Evolutionary conservation across 2,329 filamentous ascomycete species (phyloP).

Genomic region (Fusarium metavorans): DNA sequence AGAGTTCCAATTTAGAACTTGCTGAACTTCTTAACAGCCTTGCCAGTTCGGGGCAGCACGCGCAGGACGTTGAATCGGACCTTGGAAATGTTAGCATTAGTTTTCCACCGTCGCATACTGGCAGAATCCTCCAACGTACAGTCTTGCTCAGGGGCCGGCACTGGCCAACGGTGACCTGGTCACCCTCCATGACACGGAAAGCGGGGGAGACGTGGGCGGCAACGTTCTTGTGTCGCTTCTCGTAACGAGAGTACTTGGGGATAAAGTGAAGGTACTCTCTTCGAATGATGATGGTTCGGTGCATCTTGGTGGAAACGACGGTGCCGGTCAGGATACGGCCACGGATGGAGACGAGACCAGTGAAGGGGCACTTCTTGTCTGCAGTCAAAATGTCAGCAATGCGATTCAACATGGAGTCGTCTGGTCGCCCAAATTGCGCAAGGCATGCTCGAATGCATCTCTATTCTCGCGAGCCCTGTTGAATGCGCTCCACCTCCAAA

Average conservation of each 20-base stretch:
- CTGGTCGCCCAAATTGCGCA: neutral
- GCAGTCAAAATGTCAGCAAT: conserved; percentile 47
- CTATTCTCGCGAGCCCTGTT: neutral
- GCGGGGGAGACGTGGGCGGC: conserved; percentile 98
- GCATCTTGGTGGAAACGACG: conserved; percentile 99
- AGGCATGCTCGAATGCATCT: neutral
- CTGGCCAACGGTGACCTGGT: conserved; percentile 99
- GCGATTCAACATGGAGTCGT: conserved; percentile 6
- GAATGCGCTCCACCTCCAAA: conserved; percentile 4
- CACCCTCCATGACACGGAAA: conserved; percentile 99
- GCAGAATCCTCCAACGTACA: conserved; percentile 70
- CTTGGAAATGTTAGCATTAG: conserved; percentile 60
- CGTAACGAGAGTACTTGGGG: conserved; percentile 99
- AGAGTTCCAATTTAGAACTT: conserved; percentile 85
- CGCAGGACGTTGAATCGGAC: conserved; percentile 99
- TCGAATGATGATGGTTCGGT: conserved; percentile 99
- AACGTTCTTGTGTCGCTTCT: conserved; percentile 99
- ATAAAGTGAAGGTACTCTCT: conserved; percentile 99
- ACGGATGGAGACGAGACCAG: conserved; percentile 98
- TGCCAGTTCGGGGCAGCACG: conserved; percentile 96
- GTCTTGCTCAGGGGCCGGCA: conserved; percentile 99
- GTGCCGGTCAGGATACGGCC: conserved; percentile 99
- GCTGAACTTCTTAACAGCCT: conserved; percentile 96
- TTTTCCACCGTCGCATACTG: neutral
- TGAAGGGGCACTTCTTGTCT: conserved; percentile 99